Conservation (phyloP, 2,329 filamentous ascomycete species). For the Hypocrella siamensis region DNA sequence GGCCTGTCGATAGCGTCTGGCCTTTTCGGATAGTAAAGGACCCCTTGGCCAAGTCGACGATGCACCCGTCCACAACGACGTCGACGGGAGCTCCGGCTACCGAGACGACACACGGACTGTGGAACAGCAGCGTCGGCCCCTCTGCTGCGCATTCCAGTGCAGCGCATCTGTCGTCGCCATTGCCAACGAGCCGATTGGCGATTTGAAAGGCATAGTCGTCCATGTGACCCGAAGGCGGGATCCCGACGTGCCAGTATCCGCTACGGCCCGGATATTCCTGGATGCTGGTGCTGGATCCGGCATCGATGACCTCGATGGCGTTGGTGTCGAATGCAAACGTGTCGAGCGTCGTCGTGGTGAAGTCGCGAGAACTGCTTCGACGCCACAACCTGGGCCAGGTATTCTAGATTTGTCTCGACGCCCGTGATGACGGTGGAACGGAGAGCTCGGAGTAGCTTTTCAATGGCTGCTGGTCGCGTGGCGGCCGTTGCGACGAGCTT, state of each 20-base stretch:
- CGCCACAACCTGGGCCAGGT: slow-evolving; percentile 13
- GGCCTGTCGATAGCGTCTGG: too few relatives aligned
- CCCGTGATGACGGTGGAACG: slow-evolving; percentile 25
- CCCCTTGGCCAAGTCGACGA: slow-evolving; percentile 8
- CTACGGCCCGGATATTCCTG: slow-evolving; percentile 24
- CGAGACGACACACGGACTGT: slow-evolving; percentile 15
- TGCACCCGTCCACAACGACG: slow-evolving; percentile 11
- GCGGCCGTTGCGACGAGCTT: slow-evolving; percentile 55
- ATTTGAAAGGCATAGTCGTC: slow-evolving; percentile 19
- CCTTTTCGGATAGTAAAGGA: too few relatives aligned
- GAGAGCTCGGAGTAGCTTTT: slow-evolving; percentile 45
- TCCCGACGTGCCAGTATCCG: slow-evolving; percentile 20
- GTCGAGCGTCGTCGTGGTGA: slow-evolving; percentile 18
- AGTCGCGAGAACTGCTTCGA: slow-evolving; percentile 12
- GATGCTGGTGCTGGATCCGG: slow-evolving; percentile 19
- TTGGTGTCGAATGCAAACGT: slow-evolving; percentile 11
- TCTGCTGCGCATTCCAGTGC: slow-evolving; percentile 18
- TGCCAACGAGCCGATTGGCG: slow-evolving; percentile 19
- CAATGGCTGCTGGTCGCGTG: slow-evolving; percentile 43
- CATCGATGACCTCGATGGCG: slow-evolving; percentile 19
- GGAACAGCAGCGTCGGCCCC: slow-evolving; percentile 19
- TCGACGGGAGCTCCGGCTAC: slow-evolving; percentile 14
- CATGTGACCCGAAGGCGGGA: slow-evolving; percentile 25
- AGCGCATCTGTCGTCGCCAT: slow-evolving; percentile 11
- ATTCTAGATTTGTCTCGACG: slow-evolving; percentile 19